Percentiles rank a stretch among this genome's conserved stretches.
phyloP scores from a whole-genome alignment of 257 asterid species.

The Nicotiana benthamiana region DNA sequence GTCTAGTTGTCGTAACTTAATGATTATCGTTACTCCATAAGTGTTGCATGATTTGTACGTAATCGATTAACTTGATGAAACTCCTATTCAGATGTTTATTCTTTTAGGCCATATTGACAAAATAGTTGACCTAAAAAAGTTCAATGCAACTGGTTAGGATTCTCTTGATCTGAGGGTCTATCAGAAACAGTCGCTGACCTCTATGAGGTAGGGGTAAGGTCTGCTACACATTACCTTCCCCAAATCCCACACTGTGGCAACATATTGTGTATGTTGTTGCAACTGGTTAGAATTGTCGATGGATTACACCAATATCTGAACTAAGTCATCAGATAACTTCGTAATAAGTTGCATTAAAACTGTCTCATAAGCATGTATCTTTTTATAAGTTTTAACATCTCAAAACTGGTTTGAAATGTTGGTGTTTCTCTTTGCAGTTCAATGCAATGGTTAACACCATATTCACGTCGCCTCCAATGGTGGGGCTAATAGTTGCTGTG shows the following conservation, averaged over 20 bases:
- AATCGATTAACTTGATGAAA: background rate
- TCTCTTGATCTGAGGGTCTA: too few relatives aligned
- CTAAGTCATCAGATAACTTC: background rate
- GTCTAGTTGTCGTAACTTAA: too few relatives aligned
- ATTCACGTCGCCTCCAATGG: slow-evolving; percentile 82
- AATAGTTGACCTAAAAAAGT: background rate
- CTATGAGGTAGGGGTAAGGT: too few relatives aligned
- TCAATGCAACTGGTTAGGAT: too few relatives aligned
- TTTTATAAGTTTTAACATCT: background rate
- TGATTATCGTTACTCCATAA: too few relatives aligned
- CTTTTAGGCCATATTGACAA: background rate
- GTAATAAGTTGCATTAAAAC: too few relatives aligned
- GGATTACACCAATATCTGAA: background rate
- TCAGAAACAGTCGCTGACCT: too few relatives aligned
- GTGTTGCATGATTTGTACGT: too few relatives aligned
- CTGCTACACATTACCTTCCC: too few relatives aligned
- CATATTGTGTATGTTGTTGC: too few relatives aligned
- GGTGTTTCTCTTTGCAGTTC: slow-evolving; percentile 44
- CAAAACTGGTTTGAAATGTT: background rate
- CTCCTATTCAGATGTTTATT: background rate
- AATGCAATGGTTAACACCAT: slow-evolving; percentile 85
- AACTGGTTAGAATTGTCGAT: background rate
- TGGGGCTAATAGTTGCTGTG: slow-evolving; percentile 74
- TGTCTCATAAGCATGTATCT: background rate
- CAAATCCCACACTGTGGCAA: too few relatives aligned